These are phyloP conservation scores for Asterophora parasitica DNA, from an alignment of 768 basidiomycete species.

Conservation along the genomic window DNA sequence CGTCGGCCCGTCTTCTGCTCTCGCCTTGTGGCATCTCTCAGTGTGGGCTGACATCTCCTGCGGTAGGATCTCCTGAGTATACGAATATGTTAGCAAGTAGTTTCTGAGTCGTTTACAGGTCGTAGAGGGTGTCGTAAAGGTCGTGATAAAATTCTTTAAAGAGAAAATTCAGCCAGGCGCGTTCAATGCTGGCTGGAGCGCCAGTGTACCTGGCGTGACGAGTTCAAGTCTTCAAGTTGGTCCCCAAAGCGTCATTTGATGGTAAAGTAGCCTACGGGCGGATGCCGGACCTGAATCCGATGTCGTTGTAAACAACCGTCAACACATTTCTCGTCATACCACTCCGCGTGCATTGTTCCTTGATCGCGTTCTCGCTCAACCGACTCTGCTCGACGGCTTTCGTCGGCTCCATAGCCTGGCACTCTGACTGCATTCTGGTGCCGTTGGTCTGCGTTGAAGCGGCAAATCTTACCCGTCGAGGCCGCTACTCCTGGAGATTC, in stretches of 20 bases:
- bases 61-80: no score
- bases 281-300: neutral
- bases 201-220: neutral
- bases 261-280: no score
- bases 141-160: no score
- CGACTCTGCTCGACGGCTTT: neutral
- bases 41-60: slow-evolving; percentile 17
- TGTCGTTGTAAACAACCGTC: slow-evolving; percentile 2
- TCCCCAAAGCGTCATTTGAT: no score
- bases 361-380: slow-evolving; percentile 3
- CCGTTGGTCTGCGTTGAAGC: neutral
- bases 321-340: slow-evolving; percentile 14
- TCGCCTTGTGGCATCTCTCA: slow-evolving; percentile 33
- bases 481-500: slow-evolving; percentile 3
- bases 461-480: neutral
- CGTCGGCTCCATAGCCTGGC: neutral
- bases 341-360: neutral
- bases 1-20: slow-evolving; percentile 44
- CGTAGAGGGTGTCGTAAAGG: no score
- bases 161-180: no score
- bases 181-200: no score
- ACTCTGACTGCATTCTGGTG: neutral
- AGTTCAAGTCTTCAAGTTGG: no score
- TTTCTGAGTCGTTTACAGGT: no score
- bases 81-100: no score